Base-by-base conservation (phyloP, 192 early-diverging fungal genomes). In the Blastocladiella britannica region DNA sequence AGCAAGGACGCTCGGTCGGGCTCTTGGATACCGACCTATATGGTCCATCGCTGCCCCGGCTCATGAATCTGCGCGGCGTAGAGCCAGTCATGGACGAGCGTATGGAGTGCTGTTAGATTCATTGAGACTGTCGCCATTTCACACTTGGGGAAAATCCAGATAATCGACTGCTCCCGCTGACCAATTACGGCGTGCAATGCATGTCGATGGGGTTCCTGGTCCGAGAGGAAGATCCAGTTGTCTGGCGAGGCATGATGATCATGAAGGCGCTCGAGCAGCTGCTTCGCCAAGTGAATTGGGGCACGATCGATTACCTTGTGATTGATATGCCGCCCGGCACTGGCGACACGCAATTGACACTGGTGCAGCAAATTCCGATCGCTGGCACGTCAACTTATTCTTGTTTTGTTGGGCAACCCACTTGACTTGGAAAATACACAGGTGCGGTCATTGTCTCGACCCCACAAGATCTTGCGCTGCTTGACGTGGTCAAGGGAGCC, bases 121-220 rank as follows among this genome's bases (percentile, higher is more conserved):
- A 20, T 26, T 26, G 12, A 25, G 12, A 29, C 23, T 51, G 24
- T 52, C 18, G 56, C 53, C 5, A 28, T 7, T 1, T 25, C 6
- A 26, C 57, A 26, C 31, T 12, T 8, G 26, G 15, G 6, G 6
- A 22, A 29, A 23, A 4, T 4, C 24, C 60, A 72, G 72, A 63
- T 37, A 74, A 72, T 57, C 68, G 67, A 7, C 60, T 93, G 24
- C 67, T 78, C 7, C 90, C 90, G 1, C 58, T 90, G 25, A 65
- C 64, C 23, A 91, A 91, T 61, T 89, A 89, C 73, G 90, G 90
- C 23, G 77, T 93, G 6, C 76, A 86, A 54, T 81, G 81, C 57
- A 93, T 93, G 87, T 87, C 84, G 0, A 91, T 91, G 79, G 90
- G 90, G 22, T 93, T 91, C 63, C 60, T 93, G 54, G 74, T 90